These are phyloP conservation scores for Gynandropsis gynandra DNA, from an alignment of 345 rosid species.

Conservation along the genomic window DNA sequence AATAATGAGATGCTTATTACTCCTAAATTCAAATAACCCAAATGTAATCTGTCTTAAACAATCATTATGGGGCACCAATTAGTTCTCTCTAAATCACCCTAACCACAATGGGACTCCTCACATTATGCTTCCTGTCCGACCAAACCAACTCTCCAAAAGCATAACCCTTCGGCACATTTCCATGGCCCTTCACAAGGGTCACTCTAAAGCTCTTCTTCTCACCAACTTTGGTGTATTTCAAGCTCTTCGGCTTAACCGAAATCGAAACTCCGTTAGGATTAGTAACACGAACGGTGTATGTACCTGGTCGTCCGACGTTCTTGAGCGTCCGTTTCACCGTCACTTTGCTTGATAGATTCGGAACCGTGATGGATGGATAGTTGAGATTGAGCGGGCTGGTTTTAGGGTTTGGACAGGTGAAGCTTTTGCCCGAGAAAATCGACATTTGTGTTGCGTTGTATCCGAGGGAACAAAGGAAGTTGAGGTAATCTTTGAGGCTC, in stretches of 20 bases:
- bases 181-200: constrained; percentile 24
- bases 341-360: constrained; percentile 26
- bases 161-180: constrained; percentile 24
- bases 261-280: constrained; percentile 45
- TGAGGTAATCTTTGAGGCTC: constrained; percentile 44
- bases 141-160: constrained; percentile 60
- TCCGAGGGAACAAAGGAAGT: constrained; percentile 59
- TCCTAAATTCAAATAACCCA: constrained; percentile 7
- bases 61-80: constrained; percentile 4
- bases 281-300: constrained; percentile 32
- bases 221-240: constrained; percentile 45
- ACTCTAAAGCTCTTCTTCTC: constrained; percentile 53
- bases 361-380: constrained; percentile 74
- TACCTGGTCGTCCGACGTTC: constrained; percentile 66
- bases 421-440: constrained; percentile 26
- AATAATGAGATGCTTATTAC: constrained; percentile 3
- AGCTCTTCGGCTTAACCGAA: constrained; percentile 38
- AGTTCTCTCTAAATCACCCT: constrained; percentile 23
- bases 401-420: constrained; percentile 38
- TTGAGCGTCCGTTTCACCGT: constrained; percentile 46
- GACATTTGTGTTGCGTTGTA: constrained; percentile 47
- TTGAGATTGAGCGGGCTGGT: constrained; percentile 46
- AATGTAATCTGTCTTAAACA: constrained; percentile 4
- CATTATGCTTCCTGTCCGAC: constrained; percentile 58
- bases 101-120: constrained; percentile 68